phyloP scores from a whole-genome alignment of 140 eudicot species.

The Senecio squalidus region DNA sequence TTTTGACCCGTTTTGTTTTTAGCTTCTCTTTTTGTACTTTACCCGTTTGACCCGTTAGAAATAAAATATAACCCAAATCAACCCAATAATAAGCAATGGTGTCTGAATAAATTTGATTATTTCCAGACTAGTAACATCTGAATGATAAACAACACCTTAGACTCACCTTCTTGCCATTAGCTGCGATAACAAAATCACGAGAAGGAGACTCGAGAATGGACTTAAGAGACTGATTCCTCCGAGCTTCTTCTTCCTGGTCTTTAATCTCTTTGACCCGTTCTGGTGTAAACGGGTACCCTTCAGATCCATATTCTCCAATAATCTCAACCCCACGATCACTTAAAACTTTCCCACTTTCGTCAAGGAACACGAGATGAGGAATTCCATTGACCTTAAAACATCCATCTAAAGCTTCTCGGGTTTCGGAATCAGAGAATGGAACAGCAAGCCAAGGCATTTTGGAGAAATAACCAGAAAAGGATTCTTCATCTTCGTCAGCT shows the following conservation, averaged over 20 bases:
- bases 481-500: conserved; percentile 58
- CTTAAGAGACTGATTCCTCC: conserved; percentile 52
- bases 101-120: too few species aligned
- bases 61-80: too few species aligned
- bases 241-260: conserved; percentile 56
- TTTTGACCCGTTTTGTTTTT: too few species aligned
- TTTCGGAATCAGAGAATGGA: conserved; percentile 62
- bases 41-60: too few species aligned
- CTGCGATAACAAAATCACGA: conserved; percentile 49
- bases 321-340: conserved; percentile 47
- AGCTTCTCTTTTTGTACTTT: too few species aligned
- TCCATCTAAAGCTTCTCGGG: conserved; percentile 36
- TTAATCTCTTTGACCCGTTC: conserved; percentile 46
- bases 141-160: not conserved
- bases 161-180: conserved; percentile 55
- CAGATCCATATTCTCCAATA: conserved; percentile 52
- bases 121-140: too few species aligned
- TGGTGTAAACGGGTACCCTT: conserved; percentile 68
- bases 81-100: too few species aligned
- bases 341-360: conserved; percentile 43
- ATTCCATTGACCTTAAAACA: conserved; percentile 55
- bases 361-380: conserved; percentile 73
- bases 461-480: conserved; percentile 56
- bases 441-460: conserved; percentile 95
- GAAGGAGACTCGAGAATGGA: conserved; percentile 49